Evolutionary conservation across 768 basidiomycete genomes (phyloP), one percentile per base, ranked within the genome.

Genomic region (Austroboletus festivus): DNA sequence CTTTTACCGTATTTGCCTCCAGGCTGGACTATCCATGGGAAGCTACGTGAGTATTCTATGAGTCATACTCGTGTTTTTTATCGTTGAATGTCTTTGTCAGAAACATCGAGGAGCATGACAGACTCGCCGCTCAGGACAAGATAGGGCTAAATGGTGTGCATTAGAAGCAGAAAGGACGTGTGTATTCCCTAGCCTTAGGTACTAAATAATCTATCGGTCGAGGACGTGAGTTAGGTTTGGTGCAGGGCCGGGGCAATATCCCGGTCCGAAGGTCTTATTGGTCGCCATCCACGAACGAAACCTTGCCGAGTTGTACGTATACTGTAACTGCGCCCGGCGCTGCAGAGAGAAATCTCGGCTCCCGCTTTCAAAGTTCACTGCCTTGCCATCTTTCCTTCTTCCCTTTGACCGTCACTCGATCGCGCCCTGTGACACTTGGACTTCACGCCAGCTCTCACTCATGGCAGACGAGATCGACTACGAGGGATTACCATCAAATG

Each of bases 11-110:
- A 16, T 57, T 22, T 52, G 31, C 50, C 33, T 50, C 58, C 61
- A 88, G 86, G 88, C 73, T 89, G 53, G 85, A 89, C 61, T 90
- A 90, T 62, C 88, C 88, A 57, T 90, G 89, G 88, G 88, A 90
- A 72, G 79, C 82, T 20, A 73, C 63, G 88, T 86, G 60, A 69
- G 86, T 65, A 18, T 38, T 15, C 35, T 35, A 9, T 16, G n/a
- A 23, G 28, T 33, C 24, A 7, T 15, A 38, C 33, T 45, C n/a
- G 38, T 15, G 37, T 50, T 24, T 24, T 23, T 24, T 18, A 31
- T 23, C 31, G 16, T 42, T 48, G 34, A 56, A 34, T 20, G 6
- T 46, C 40, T 38, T 1, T 6, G 13, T 13, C 61, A 89, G 87
- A 48, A 76, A 87, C 57, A 89, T 90, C 55, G 86, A 86, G 50